Percentiles rank a stretch among this genome's conserved stretches.
phyloP scores from a whole-genome alignment of 352 stramenopile species.

The Pythium vanterpoolii region DNA sequence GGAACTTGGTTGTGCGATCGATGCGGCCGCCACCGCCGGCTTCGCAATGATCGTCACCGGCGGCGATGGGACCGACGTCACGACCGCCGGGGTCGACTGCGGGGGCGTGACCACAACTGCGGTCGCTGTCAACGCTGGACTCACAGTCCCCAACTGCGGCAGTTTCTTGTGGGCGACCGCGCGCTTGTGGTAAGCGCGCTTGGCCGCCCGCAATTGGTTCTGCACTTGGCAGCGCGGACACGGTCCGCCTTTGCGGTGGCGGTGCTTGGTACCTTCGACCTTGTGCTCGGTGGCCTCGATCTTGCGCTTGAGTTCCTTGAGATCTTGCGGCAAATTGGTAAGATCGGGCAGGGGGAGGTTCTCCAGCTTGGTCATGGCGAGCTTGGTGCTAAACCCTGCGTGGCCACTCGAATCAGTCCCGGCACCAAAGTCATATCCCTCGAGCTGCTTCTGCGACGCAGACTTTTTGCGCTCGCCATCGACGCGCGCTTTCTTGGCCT shows the following conservation, averaged over 20 bases:
- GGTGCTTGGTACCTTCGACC: conserved; percentile 85
- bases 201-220: conserved; percentile 76
- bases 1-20: not conserved
- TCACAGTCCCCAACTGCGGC: conserved; percentile 38
- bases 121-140: conserved; percentile 28
- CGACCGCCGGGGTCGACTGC: not conserved
- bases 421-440: conserved; percentile 14
- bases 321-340: conserved; percentile 70
- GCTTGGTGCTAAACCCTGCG: conserved; percentile 1
- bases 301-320: conserved; percentile 82
- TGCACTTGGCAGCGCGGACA: conserved; percentile 81
- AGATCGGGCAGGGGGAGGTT: conserved; percentile 70
- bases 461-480: conserved; percentile 17
- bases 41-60: not conserved
- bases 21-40: not conserved
- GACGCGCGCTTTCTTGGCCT: conserved; percentile 19
- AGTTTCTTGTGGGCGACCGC: conserved; percentile 81
- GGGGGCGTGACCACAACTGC: conserved; percentile 7
- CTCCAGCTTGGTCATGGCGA: conserved; percentile 35
- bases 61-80: not conserved
- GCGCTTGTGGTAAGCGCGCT: conserved; percentile 79
- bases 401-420: conserved; percentile 10
- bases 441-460: conserved; percentile 9
- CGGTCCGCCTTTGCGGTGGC: conserved; percentile 77
- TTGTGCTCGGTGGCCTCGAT: conserved; percentile 84